These are phyloP conservation scores for Hirschioporus abietinus DNA, from an alignment of 768 basidiomycete species.

Conservation along the genomic window DNA sequence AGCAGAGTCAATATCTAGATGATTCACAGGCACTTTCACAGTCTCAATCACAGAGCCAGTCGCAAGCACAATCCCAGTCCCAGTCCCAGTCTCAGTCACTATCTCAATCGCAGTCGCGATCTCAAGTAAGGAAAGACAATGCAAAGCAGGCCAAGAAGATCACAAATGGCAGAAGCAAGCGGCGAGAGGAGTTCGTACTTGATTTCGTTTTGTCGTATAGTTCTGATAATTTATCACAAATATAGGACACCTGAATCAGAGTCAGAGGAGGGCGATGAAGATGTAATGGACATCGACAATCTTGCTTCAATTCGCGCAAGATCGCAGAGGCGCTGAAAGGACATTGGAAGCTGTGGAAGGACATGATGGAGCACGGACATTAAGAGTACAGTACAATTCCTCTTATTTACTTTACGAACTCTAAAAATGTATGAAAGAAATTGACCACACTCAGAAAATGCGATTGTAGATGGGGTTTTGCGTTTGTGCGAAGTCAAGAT, in stretches of 20 bases:
- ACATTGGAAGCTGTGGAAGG: neutral
- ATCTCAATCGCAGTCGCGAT: conserved; percentile 19
- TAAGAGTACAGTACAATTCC: neutral
- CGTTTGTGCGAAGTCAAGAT: neutral
- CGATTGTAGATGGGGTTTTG: neutral
- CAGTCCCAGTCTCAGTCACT: conserved; percentile 7
- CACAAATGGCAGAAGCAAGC: conserved; percentile 12
- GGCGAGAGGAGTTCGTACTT: conserved; percentile 18
- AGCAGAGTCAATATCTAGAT: conserved; percentile 29
- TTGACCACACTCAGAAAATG: neutral
- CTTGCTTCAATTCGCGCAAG: neutral
- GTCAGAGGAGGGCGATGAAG: conserved; percentile 22
- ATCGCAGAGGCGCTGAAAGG: neutral
- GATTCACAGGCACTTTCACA: conserved; percentile 20
- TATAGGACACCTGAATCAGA: conserved; percentile 14
- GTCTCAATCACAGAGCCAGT: conserved; percentile 20
- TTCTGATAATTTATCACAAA: neutral
- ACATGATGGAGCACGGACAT: neutral
- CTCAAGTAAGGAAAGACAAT: conserved; percentile 13
- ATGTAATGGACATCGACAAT: conserved; percentile 9
- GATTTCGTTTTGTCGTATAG: neutral
- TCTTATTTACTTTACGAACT: neutral
- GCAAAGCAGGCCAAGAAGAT: conserved; percentile 22
- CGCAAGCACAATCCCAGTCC: conserved; percentile 24
- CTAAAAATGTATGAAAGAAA: neutral